phyloP scores from a whole-genome alignment of 441 rosid genomes.

The Adansonia madagascariensis region DNA sequence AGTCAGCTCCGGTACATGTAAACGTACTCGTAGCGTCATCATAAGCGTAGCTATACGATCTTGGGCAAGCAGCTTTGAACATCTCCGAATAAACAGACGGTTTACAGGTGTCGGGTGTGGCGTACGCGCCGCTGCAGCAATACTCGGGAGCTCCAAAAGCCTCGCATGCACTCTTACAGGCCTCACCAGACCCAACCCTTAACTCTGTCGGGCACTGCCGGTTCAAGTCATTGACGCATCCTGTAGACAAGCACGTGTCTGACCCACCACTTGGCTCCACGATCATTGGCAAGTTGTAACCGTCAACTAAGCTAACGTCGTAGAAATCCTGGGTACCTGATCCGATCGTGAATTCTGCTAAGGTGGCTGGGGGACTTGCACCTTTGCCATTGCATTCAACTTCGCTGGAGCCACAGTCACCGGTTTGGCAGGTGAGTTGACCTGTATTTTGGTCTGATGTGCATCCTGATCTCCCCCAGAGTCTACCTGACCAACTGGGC shows the following conservation, averaged over 20 bases:
- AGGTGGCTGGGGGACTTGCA: slow-evolving; percentile 61
- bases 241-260: slow-evolving; percentile 2
- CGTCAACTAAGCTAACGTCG: slow-evolving; percentile 58
- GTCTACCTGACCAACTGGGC: slow-evolving; percentile 64
- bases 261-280: slow-evolving; percentile 47
- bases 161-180: slow-evolving; percentile 63
- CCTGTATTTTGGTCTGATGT: slow-evolving; percentile 46
- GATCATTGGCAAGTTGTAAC: slow-evolving; percentile 53
- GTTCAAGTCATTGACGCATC: slow-evolving; percentile 47
- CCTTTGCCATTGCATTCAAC: slow-evolving; percentile 57
- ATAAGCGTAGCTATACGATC: slow-evolving; percentile 90
- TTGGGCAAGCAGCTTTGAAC: slow-evolving; percentile 82
- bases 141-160: slow-evolving; percentile 64
- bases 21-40: slow-evolving; percentile 67
- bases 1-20: slow-evolving; percentile 49
- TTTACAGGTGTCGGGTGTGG: slow-evolving; percentile 57
- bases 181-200: slow-evolving; percentile 41
- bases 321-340: slow-evolving; percentile 52
- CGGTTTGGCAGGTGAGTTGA: slow-evolving; percentile 51
- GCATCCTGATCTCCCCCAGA: slow-evolving; percentile 72
- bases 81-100: slow-evolving; percentile 68
- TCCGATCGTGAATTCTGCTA: slow-evolving; percentile 54
- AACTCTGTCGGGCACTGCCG: slow-evolving; percentile 49
- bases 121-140: slow-evolving; percentile 68
- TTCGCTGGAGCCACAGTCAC: slow-evolving; percentile 62